These are phyloP conservation scores for Podila clonocystis DNA, from an alignment of 192 early-diverging fungal species.

Conservation along the genomic window DNA sequence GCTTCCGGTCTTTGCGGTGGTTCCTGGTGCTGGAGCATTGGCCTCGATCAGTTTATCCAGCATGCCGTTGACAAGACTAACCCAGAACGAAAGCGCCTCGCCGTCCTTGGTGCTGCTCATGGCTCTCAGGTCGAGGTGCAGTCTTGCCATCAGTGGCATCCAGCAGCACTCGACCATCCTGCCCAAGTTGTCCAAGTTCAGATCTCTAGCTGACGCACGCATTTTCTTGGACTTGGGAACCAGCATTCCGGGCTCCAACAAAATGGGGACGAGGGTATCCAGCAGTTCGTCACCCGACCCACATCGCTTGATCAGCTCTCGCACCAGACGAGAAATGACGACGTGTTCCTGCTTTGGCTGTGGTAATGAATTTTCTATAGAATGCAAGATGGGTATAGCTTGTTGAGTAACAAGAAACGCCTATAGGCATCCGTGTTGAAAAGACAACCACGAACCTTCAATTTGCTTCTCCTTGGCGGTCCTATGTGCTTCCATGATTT, in stretches of 20 bases:
- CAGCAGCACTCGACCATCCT: conserved; percentile 38
- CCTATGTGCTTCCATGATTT: conserved; percentile 20
- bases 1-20: conserved; percentile 28
- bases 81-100: conserved; percentile 33
- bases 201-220: conserved; percentile 17
- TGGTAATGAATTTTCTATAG: conserved; percentile 21
- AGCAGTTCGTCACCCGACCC: conserved; percentile 40
- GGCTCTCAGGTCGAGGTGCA: conserved; percentile 9
- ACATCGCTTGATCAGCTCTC: conserved; percentile 40
- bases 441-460: conserved; percentile 16
- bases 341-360: conserved; percentile 26
- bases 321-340: conserved; percentile 11
- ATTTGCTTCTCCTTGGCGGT: conserved; percentile 34
- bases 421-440: not conserved
- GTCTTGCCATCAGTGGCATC: conserved; percentile 41
- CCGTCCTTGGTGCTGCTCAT: conserved; percentile 24
- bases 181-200: conserved; percentile 25
- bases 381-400: too few species aligned
- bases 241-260: conserved; percentile 42
- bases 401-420: not conserved
- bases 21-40: conserved; percentile 19
- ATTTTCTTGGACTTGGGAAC: conserved; percentile 34
- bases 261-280: conserved; percentile 16
- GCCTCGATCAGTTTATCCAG: conserved; percentile 35
- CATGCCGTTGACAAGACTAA: conserved; percentile 31